Base-by-base conservation (phyloP, 2,329 filamentous ascomycete species). In the Neofusicoccum cordaticola region DNA sequence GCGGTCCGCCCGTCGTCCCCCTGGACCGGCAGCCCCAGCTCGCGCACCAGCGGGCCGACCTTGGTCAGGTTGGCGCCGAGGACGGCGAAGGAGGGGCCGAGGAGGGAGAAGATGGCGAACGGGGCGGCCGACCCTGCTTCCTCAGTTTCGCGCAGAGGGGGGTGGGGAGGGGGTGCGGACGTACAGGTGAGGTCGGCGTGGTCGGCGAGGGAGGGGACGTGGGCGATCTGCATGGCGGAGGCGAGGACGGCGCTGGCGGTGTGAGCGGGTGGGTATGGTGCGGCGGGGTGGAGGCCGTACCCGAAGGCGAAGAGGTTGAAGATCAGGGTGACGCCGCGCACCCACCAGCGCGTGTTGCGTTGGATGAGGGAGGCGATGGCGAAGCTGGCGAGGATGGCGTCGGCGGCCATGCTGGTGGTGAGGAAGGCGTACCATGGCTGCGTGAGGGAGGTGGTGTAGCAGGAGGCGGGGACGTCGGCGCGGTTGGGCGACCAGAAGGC, bases 401-500 rank as follows among this genome's bases (percentile, higher is more conserved):
- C 50, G 2, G 41, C 42, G 11, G 50, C 41, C 27, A 48, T n/a
- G 51, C 48, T 63, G n/a, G 48, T n/a, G 22, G 8, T 27, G 11
- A 48, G n/a, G 11, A 63, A 56, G 3, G 41, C 50, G 31, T 56
- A 56, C 62, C 62, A 63, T 3, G 51, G 11, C 3, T 2, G n/a
- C 9, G n/a, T 37, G 4, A 56, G 6, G 22, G 42, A 7, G 3
- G 12, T 5, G 7, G 39, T 41, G 39, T 34, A 44, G 34, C 50
- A 63, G 2, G 27, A 13, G 2, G 27, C 27, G 4, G 31, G n/a
- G 7, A 31, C 41, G 22, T 34, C 34, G 41, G 50, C 9, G n/a
- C 52, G 62, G 51, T 50, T 22, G 31, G n/a, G 44, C 12, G 62
- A 58, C 62, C 62, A 64, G 42, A 41, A 58, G 31, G 22, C 35